Evolutionary conservation across 192 early-diverging fungal species (phyloP), one percentile per base, ranked within the genome.

Genomic region (Rhizoclosmatium sp.): DNA sequence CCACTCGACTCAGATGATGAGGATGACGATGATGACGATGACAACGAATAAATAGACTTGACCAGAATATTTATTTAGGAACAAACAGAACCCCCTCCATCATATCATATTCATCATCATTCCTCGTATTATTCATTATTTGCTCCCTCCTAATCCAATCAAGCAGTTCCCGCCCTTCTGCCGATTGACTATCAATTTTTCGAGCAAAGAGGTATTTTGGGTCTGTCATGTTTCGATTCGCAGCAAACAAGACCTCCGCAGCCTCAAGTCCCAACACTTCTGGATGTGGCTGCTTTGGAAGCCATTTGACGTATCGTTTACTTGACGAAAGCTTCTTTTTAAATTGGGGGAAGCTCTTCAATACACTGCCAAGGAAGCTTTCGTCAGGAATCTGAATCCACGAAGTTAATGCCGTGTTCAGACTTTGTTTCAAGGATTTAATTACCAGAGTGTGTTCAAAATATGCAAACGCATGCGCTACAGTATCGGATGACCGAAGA

Each of bases 131-230:
- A 58, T 76, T 78, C 7, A 81, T 46, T 10, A 82, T 59, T 49
- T 83, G 83, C 47, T 87, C 76, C 31, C 60, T 49, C 9, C 48
- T 45, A 10, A 87, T 82, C 86, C 86, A 87, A n/a, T 80, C 79
- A 9, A 82, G 23, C 19, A 87, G 61, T 14, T 14, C 23, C 39
- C n/a, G 42, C 4, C 16, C 19, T 60, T 76, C 71, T 10, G 21
- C 40, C 48, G 78, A 61, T 1, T 71, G 65, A 5, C 47, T 5
- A 66, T 86, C 79, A 48, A 88, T 54, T 67, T 88, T 86, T 9
- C 87, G 74, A 45, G 78, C 66, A 62, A 88, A 86, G 49, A 85
- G 82, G 75, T 83, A 84, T 44, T 62, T 49, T 9, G 83, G 77
- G 21, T 76, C 79, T 2, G 44, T 59, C 2, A 62, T 75, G 19